phyloP scores from a whole-genome alignment of 2,329 filamentous ascomycete genomes.

The Lecanoromycetidae sp. region DNA sequence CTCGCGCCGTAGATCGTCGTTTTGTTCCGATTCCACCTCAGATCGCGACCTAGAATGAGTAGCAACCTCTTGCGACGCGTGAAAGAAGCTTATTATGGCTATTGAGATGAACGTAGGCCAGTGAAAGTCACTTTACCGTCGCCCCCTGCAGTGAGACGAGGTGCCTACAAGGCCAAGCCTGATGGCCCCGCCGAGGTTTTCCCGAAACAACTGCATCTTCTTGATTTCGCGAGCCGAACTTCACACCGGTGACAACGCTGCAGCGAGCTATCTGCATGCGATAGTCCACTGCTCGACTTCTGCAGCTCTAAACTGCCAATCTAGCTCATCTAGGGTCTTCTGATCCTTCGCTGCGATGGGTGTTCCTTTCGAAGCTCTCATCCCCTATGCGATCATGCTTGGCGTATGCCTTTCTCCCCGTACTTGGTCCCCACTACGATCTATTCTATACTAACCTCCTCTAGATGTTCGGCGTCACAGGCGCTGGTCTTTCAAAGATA shows the following conservation, averaged over 20 bases:
- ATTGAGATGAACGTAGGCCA: background rate
- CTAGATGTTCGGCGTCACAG: constrained; percentile 50
- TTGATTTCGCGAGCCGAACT: background rate
- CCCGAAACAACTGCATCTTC: too few relatives aligned
- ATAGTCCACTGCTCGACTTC: background rate
- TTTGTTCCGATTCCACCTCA: too few relatives aligned
- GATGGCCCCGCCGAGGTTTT: too few relatives aligned
- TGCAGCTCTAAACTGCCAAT: background rate
- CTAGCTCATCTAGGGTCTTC: background rate
- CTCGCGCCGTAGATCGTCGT: too few relatives aligned
- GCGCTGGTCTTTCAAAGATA: constrained; percentile 45
- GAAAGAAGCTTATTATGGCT: constrained; percentile 2
- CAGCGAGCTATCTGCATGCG: background rate
- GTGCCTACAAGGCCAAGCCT: constrained; percentile 1
- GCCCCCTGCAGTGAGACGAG: constrained; percentile 9
- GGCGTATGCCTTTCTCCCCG: constrained; percentile 35
- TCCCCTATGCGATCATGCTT: constrained; percentile 53
- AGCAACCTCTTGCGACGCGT: constrained; percentile 12
- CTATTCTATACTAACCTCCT: background rate
- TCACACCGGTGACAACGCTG: background rate
- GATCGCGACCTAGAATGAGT: constrained; percentile 7
- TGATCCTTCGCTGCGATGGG: constrained; percentile 40
- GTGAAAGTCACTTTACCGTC: background rate
- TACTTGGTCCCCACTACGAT: too few relatives aligned
- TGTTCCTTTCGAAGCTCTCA: constrained; percentile 53